phyloP scores from a whole-genome alignment of 176 grass and related monocot species.

The Pharus latifolius region DNA sequence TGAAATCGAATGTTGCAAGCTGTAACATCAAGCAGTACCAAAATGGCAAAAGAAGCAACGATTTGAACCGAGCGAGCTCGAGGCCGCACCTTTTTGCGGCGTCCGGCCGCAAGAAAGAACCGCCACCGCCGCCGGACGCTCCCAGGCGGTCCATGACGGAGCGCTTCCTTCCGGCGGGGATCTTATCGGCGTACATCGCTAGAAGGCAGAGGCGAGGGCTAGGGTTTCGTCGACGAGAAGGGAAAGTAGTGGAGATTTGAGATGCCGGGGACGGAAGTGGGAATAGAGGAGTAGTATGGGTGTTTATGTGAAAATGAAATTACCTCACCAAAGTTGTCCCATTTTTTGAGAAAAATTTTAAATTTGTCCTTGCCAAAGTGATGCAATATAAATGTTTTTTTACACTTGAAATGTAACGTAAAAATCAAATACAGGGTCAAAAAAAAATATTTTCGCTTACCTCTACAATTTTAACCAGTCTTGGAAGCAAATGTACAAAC shows the following conservation, averaged over 20 bases:
- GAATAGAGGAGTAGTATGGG: neutral
- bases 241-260: neutral
- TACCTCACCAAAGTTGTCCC: neutral
- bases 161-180: constrained; percentile 33
- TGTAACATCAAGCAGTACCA: neutral
- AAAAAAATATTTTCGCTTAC: too few relatives aligned
- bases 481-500: too few relatives aligned
- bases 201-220: neutral
- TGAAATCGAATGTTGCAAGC: neutral
- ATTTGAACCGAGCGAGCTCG: neutral
- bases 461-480: too few relatives aligned
- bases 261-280: neutral
- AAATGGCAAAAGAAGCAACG: neutral
- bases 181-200: constrained; percentile 47
- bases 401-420: too few relatives aligned
- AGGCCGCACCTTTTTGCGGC: constrained; percentile 36
- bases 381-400: too few relatives aligned
- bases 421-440: too few relatives aligned
- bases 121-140: neutral
- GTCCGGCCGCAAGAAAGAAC: constrained; percentile 8
- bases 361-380: too few relatives aligned
- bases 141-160: constrained; percentile 57
- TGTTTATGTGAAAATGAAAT: neutral
- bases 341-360: neutral
- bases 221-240: constrained; percentile 32